Evolutionary conservation across 2,329 filamentous ascomycete species (phyloP).

Genomic region (Venturia asperata): DNA sequence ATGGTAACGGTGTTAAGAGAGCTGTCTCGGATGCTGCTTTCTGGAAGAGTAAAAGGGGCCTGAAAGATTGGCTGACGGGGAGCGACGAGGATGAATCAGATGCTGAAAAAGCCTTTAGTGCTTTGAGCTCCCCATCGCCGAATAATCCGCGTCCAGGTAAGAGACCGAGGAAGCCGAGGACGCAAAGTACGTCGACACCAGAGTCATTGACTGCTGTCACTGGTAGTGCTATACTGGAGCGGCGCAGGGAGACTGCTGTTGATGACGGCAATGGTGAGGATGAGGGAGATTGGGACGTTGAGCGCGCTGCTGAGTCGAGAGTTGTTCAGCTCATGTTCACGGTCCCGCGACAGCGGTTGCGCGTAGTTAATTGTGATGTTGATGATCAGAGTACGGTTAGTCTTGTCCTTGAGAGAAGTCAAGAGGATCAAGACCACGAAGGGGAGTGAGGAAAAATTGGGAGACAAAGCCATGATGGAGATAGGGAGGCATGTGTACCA

Average conservation of each 20-base stretch:
- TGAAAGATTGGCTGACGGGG: constrained; percentile 45
- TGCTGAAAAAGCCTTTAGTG: neutral
- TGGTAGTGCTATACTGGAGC: constrained; percentile 22
- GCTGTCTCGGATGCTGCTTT: constrained; percentile 44
- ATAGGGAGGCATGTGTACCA: neutral
- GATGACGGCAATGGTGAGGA: constrained; percentile 23
- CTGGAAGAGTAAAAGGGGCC: constrained; percentile 45
- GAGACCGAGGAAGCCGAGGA: constrained; percentile 23
- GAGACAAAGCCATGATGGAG: neutral
- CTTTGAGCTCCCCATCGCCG: neutral
- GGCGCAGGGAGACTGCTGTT: constrained; percentile 12
- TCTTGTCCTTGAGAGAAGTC: neutral
- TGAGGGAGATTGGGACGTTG: constrained; percentile 45
- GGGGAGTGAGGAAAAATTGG: neutral
- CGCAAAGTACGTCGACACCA: constrained; percentile 23
- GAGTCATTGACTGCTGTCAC: constrained; percentile 24
- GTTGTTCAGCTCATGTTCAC: constrained; percentile 72
- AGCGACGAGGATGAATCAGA: constrained; percentile 12
- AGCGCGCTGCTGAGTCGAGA: constrained; percentile 39
- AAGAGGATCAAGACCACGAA: neutral
- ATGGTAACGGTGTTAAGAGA: constrained; percentile 20
- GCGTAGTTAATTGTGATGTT: constrained; percentile 73
- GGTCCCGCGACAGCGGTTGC: constrained; percentile 74
- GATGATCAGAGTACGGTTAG: constrained; percentile 25
- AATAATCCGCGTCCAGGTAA: neutral